A percentile compares a stretch with the other conserved stretches of the same genome.
Evolutionary conservation across 2,329 filamentous ascomycete species (phyloP).

Genomic region (Nigrospora oryzae): DNA sequence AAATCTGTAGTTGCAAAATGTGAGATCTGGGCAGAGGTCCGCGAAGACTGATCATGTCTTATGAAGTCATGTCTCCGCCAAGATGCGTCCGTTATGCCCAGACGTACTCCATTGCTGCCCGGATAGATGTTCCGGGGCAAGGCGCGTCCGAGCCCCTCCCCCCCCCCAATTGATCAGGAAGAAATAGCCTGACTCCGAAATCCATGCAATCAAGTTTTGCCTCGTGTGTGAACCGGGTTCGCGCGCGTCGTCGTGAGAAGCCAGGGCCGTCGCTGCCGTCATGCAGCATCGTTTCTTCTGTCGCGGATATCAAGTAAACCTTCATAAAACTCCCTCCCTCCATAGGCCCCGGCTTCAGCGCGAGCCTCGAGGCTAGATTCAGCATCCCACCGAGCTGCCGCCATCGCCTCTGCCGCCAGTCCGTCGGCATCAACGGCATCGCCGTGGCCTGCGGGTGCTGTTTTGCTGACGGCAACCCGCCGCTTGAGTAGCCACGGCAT

Average conservation of each 20-base stretch:
- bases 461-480: background rate
- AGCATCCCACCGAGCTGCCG: too few species aligned
- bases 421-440: background rate
- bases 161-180: constrained; percentile 14
- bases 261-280: constrained; percentile 1
- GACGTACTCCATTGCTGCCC: constrained; percentile 7
- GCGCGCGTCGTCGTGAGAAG: constrained; percentile 15
- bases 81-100: background rate
- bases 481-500: background rate
- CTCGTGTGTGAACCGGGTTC: constrained; percentile 16
- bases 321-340: background rate
- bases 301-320: constrained; percentile 2
- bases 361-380: too few species aligned
- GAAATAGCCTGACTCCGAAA: constrained; percentile 19
- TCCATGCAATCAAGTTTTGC: constrained; percentile 20
- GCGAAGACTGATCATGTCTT: constrained; percentile 7
- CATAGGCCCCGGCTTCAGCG: background rate
- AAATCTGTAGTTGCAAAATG: constrained; percentile 2
- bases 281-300: constrained; percentile 1
- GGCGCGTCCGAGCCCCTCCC: constrained; percentile 8
- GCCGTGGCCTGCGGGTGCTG: background rate
- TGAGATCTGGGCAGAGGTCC: constrained; percentile 7
- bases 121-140: constrained; percentile 2
- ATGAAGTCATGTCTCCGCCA: constrained; percentile 1
- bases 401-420: too few species aligned